A percentile compares a stretch with the other conserved stretches of the same genome.
Conservation (phyloP, 2,329 filamentous ascomycete species). For the Fusarium nodosum region DNA sequence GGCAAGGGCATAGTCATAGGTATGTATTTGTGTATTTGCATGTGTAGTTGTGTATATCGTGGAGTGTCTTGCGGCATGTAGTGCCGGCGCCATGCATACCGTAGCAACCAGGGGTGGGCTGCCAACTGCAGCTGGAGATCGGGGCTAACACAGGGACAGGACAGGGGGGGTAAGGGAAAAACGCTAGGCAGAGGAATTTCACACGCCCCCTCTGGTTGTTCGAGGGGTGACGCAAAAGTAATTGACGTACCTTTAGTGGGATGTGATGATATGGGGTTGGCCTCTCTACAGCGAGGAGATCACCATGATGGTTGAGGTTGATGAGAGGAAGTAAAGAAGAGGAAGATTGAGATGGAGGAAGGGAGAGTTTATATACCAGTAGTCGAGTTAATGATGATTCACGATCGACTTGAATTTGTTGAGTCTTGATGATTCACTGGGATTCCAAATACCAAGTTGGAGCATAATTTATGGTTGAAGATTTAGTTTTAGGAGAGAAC, state of each 20-base stretch:
- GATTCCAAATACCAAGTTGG: too few relatives aligned
- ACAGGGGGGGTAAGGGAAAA: not conserved
- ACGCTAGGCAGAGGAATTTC: not conserved
- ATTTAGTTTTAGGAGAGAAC: not conserved
- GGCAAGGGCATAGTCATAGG: not conserved
- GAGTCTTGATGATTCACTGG: not conserved
- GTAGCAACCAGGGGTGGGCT: not conserved
- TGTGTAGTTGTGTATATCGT: not conserved
- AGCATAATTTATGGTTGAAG: not conserved
- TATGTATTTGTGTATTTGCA: not conserved
- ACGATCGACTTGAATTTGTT: not conserved
- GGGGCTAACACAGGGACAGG: not conserved
- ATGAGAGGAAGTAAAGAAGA: not conserved
- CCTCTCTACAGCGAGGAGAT: not conserved
- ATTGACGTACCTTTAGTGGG: not conserved
- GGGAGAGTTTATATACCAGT: not conserved
- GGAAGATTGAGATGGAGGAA: not conserved
- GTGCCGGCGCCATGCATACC: slow-evolving; percentile 1
- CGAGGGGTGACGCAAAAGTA: not conserved
- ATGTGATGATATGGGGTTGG: not conserved
- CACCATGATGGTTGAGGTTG: not conserved
- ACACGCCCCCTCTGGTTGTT: not conserved
- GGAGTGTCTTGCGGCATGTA: not conserved
- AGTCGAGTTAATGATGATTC: not conserved
- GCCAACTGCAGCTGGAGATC: slow-evolving; percentile 4